Conservation (phyloP, 352 stramenopile species). For the Pythium rishiriense region DNA sequence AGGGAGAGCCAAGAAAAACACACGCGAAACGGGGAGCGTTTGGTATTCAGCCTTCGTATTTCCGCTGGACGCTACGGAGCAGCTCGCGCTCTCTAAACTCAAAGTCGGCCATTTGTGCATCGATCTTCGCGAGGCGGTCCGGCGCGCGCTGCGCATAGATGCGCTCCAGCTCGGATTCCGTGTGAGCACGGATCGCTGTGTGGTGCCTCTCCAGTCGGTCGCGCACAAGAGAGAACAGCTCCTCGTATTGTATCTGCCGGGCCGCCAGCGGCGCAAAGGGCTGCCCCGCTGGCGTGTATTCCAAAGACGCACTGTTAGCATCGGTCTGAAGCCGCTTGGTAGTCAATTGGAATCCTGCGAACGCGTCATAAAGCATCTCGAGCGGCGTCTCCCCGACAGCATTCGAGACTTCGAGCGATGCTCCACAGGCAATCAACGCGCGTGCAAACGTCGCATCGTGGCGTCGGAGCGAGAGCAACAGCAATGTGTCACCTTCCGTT, state of each 20-base stretch:
- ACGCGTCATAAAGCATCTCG: conserved; percentile 35
- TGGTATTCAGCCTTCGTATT: conserved; percentile 39
- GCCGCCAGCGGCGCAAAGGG: conserved; percentile 18
- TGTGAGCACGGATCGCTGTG: conserved; percentile 17
- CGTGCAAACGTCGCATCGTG: conserved; percentile 35
- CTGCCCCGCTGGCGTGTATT: not conserved
- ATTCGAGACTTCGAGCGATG: conserved; percentile 38
- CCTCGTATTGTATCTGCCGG: conserved; percentile 28
- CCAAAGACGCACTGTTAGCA: not conserved
- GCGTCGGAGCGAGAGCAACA: conserved; percentile 50
- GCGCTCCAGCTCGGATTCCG: conserved; percentile 31
- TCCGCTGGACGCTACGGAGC: conserved; percentile 40
- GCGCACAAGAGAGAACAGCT: conserved; percentile 34
- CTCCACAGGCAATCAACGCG: conserved; percentile 35
- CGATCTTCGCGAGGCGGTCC: conserved; percentile 54
- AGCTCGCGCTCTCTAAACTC: conserved; percentile 47
- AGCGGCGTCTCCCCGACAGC: conserved; percentile 35
- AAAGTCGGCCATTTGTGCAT: conserved; percentile 49
- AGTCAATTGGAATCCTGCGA: conserved; percentile 34
- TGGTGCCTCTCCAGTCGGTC: conserved; percentile 37
- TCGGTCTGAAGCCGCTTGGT: not conserved
- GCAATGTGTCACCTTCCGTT: conserved; percentile 49
- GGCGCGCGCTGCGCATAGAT: conserved; percentile 54
- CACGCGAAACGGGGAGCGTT: not conserved
- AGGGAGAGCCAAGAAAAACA: not conserved